A percentile compares a stretch with the other conserved stretches of the same genome.
These are phyloP conservation scores for Geranomyces variabilis DNA, from an alignment of 192 early-diverging fungal genomes.

Conservation along the genomic window DNA sequence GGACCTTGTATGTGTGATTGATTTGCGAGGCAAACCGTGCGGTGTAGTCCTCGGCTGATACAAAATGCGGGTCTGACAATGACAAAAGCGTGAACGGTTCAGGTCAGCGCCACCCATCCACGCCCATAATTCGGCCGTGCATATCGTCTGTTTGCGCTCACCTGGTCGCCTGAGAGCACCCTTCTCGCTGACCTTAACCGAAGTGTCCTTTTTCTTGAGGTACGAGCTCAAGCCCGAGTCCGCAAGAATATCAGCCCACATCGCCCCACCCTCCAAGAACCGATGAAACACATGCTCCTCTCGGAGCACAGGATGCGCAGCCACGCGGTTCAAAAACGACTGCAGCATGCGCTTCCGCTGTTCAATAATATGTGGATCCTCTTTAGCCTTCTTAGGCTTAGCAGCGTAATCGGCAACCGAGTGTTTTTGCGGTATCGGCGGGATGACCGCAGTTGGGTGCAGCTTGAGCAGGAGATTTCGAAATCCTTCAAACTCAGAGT, in stretches of 20 bases:
- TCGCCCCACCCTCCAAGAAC: conserved; percentile 74
- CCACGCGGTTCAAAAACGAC: conserved; percentile 90
- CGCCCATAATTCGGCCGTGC: no score
- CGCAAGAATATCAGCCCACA: conserved; percentile 45
- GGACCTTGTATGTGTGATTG: conserved; percentile 71
- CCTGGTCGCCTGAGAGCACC: conserved; percentile 47
- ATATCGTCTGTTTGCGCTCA: no score
- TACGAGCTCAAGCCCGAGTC: conserved; percentile 40
- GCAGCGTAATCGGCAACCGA: conserved; percentile 65
- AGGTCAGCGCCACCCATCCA: neutral
- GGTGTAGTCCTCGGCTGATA: conserved; percentile 91
- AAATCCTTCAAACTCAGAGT: conserved; percentile 96
- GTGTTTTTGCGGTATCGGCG: conserved; percentile 98
- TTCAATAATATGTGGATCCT: conserved; percentile 89
- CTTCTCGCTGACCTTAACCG: conserved; percentile 36
- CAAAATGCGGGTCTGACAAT: conserved; percentile 85
- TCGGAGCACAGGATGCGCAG: conserved; percentile 82
- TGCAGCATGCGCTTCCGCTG: conserved; percentile 91
- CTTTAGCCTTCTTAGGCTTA: conserved; percentile 85
- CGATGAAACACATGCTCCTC: conserved; percentile 89
- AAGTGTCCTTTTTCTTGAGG: conserved; percentile 39
- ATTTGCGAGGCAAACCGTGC: conserved; percentile 84
- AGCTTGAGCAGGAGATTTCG: conserved; percentile 74
- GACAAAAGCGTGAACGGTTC: conserved; percentile 16
- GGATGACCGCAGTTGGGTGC: conserved; percentile 87